Base-by-base conservation (phyloP, 148 eudicot genomes). In the Rhododendron kiyosumense region DNA sequence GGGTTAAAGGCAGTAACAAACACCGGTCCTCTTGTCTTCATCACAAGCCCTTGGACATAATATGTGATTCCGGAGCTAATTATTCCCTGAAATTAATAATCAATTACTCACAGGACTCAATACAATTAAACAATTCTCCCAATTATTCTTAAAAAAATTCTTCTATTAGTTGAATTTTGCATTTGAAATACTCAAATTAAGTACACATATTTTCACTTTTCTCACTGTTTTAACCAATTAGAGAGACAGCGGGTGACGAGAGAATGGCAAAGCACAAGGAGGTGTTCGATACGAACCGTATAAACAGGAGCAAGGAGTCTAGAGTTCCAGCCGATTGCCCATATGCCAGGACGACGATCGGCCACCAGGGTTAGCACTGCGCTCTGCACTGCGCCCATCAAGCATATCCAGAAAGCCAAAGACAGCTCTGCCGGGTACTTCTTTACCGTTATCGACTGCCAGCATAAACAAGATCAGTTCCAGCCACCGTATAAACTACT, bases 1-100 rank as follows among this genome's bases (percentile, higher is more conserved):
- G 96, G 96, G 84, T 93, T 93, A 84, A 93, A 93, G 20, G 92
- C 94, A 2, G 96, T 93, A 45, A 93, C 93, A 84, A 93, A 93
- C 32, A 93, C 96, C 8, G 96, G 96, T 3, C 96, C 96, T 89
- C 91, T 88, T 83, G 91, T 89, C 51, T 88, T 87, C 88, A 91
- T 91, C 34, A 93, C 96, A 0, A 93, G 88, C 75, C 96, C 94
- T 88, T 91, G 94, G 26, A 92, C 86, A 81, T 91, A 93, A 71
- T 93, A 93, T 22, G 94, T 92, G 45, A 91, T 86, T 78, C 96
- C 96, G 13, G 94, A 92, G 89, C 93, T 88, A 28, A 93, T 86
- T 20, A 93, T 81, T 24, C 96, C 96, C 94, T 93, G 24, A 76
- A n/a, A 52, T 41, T 41, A 52, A 7, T 7, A 63, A 76, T 17